Evolutionary conservation across 805 yeast species (phyloP).

Genomic region (Candida krabiensis): DNA sequence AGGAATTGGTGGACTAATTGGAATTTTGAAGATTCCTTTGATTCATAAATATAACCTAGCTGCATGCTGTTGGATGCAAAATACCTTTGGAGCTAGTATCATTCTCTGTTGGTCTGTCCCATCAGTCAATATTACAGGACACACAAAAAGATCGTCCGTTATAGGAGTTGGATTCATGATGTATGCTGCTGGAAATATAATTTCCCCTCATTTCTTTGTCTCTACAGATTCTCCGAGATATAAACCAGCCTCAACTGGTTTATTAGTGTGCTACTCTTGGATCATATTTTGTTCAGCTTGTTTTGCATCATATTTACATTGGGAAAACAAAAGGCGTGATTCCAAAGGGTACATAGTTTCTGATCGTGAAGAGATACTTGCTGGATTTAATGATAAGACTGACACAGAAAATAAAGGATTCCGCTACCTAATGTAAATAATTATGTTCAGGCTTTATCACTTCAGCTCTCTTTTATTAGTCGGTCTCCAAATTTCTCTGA

Average conservation of each 20-base stretch:
- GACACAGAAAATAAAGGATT: slow-evolving; percentile 30
- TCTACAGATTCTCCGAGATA: slow-evolving; percentile 45
- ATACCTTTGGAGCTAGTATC: slow-evolving; percentile 17
- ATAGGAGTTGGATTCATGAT: slow-evolving; percentile 44
- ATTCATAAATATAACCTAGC: slow-evolving; percentile 23
- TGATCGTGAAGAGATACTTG: slow-evolving; percentile 27
- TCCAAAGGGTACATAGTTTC: slow-evolving; percentile 26
- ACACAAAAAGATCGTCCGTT: slow-evolving; percentile 48
- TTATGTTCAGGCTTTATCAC: too few species aligned
- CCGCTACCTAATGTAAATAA: too few species aligned
- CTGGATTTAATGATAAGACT: slow-evolving; percentile 34
- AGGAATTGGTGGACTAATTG: slow-evolving; percentile 20
- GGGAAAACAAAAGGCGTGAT: slow-evolving; percentile 44
- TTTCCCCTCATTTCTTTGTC: slow-evolving; percentile 51
- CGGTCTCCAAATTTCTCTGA: too few species aligned
- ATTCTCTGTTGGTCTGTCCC: slow-evolving; percentile 22
- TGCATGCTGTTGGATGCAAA: slow-evolving; percentile 26
- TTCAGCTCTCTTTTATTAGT: too few species aligned
- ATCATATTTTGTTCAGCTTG: slow-evolving; percentile 1
- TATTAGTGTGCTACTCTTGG: slow-evolving; percentile 12
- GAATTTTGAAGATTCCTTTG: slow-evolving; percentile 25
- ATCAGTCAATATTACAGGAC: slow-evolving; percentile 42
- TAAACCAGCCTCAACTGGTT: slow-evolving; percentile 35
- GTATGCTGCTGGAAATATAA: slow-evolving; percentile 51
- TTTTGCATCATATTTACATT: slow-evolving; percentile 25